phyloP scores from a whole-genome alignment of 2,329 filamentous ascomycete species.

The Cryphonectria radicalis region DNA sequence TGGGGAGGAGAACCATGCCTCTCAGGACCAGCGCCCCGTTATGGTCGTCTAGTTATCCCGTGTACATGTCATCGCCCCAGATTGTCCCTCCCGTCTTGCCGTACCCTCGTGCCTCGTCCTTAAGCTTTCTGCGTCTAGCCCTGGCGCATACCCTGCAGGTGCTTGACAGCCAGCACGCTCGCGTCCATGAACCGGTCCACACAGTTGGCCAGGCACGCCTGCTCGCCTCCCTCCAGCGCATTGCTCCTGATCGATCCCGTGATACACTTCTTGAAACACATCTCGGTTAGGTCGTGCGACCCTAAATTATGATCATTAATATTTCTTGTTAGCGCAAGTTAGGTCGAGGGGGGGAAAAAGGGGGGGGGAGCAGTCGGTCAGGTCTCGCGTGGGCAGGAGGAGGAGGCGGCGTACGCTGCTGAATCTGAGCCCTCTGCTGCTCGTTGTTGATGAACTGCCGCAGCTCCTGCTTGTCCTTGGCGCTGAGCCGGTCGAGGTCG shows the following conservation, averaged over 20 bases:
- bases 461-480: constrained; percentile 84
- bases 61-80: not conserved
- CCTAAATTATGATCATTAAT: constrained; percentile 41
- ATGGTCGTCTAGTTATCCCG: not conserved
- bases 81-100: not conserved
- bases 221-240: constrained; percentile 76
- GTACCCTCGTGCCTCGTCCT: not conserved
- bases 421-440: constrained; percentile 75
- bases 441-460: constrained; percentile 85
- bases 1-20: not conserved
- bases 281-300: constrained; percentile 64
- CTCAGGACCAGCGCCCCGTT: not conserved
- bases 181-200: constrained; percentile 93
- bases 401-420: constrained; percentile 54
- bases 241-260: constrained; percentile 72
- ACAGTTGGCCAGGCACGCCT: constrained; percentile 87
- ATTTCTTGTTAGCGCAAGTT: constrained; percentile 2
- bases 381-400: not conserved
- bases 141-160: constrained; percentile 68
- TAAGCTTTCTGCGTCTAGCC: not conserved
- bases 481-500: constrained; percentile 76
- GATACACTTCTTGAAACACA: constrained; percentile 96
- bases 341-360: not conserved
- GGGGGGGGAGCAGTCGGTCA: too few species aligned
- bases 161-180: constrained; percentile 81